Base-by-base conservation (phyloP, 1,284 basidiomycete species). In the Apiotrichum gracile region DNA sequence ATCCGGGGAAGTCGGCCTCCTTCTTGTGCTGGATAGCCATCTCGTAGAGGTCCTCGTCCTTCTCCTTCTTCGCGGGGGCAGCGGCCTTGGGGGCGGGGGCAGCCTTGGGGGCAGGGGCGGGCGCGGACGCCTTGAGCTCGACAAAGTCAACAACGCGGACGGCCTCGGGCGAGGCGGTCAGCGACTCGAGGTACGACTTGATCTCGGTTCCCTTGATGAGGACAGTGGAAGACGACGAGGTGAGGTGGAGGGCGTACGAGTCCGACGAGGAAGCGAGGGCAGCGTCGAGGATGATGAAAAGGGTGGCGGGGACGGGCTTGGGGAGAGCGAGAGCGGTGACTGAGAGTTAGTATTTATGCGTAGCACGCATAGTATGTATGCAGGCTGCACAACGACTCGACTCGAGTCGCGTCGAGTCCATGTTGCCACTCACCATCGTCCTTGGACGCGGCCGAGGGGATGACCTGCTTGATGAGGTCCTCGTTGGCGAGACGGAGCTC, bases 21-120 rank as follows among this genome's bases (percentile, higher is more conserved):
- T 97, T 96, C 82, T 91, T 91, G 70, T 91, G 86, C 49, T 89
- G 87, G 67, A 96, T 86, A 29, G 91, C 91, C 68, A 94, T 88
- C 77, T 92, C 88, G 34, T 91, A 84, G 2, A 88, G 85, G 51
- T 88, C 88, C 60, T 92, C 88, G 52, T 88, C 77, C 85, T 88
- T 27, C 84, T 86, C 85, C 64, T 53, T 54, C 12, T 55, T 57
- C 43, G 49, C 49, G 21, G 62, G 48, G 43, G 60, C 54, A 10
- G 61, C 63, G 45, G 61, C 59, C 54, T 64, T 65, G 35, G 64
- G 52, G 38, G 47, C 45, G 34, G 56, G 49, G 22, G 49, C 54
- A 21, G 41, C 48, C 50, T 45, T 50, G 31, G 52, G 33, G 25
- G 47, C 49, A 35, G 61, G 49, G 33, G 61, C 58, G 42, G 64